A percentile compares a stretch with the other conserved stretches of the same genome.
Evolutionary conservation across 345 rosid genomes (phyloP).

Genomic region (thale cress (Arabidopsis thaliana)): DNA sequence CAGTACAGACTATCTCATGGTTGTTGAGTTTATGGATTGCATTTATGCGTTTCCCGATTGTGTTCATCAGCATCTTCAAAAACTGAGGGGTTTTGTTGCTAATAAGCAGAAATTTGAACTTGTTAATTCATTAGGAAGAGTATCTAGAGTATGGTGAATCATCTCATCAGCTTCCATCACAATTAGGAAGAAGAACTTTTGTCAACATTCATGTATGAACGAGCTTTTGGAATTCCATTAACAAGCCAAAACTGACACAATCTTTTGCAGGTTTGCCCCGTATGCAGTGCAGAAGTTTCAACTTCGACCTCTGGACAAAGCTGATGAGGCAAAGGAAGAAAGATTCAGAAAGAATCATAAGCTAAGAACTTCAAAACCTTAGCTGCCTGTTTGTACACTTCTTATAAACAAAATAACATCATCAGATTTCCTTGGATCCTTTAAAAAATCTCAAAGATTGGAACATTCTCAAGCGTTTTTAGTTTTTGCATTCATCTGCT

Average conservation of each 20-base stretch:
- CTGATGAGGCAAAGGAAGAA: constrained; percentile 35
- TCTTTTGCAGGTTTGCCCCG: constrained; percentile 78
- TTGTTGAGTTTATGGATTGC: constrained; percentile 20
- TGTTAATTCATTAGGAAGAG: background rate
- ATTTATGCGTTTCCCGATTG: background rate
- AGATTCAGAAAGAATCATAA: constrained; percentile 24
- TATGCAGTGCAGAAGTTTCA: constrained; percentile 83
- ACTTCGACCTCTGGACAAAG: constrained; percentile 63
- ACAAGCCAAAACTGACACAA: background rate
- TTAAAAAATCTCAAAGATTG: constrained; percentile 23
- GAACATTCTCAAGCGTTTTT: constrained; percentile 11
- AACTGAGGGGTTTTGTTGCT: constrained; percentile 20
- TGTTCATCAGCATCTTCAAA: constrained; percentile 4
- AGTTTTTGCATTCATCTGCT: constrained; percentile 3
- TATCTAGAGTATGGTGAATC: background rate
- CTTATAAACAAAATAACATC: constrained; percentile 12
- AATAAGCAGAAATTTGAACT: constrained; percentile 1
- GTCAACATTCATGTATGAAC: background rate
- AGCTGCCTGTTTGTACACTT: constrained; percentile 40
- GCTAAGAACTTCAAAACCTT: constrained; percentile 39
- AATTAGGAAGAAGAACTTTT: background rate
- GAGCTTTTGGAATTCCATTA: background rate
- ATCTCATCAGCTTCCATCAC: constrained; percentile 8
- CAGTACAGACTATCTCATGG: background rate
- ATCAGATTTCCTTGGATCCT: constrained; percentile 23